Conservation (phyloP, 495 filamentous ascomycete genomes). For the Podospora pseudopauciseta region DNA sequence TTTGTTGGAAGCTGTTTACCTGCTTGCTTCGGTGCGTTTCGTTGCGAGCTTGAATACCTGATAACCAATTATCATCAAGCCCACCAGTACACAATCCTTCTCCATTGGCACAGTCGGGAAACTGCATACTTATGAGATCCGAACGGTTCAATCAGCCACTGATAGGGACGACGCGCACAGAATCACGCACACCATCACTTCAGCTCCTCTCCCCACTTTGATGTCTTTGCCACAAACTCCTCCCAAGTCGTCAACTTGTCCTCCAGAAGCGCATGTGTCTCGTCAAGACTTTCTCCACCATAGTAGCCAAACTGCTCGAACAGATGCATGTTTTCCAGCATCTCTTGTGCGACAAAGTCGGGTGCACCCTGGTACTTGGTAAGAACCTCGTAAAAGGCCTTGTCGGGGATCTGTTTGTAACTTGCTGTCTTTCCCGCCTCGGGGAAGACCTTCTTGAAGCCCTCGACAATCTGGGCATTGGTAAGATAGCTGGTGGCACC, state of each 20-base stretch:
- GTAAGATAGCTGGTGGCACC: conserved; percentile 53
- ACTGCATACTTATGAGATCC: too few species aligned
- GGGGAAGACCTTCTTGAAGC: conserved; percentile 47
- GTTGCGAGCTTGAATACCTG: too few species aligned
- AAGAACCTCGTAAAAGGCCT: conserved; percentile 43
- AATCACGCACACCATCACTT: neutral
- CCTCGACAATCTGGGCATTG: conserved; percentile 42
- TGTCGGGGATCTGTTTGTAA: conserved; percentile 42
- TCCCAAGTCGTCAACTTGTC: conserved; percentile 42
- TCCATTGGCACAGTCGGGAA: too few species aligned
- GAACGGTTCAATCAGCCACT: too few species aligned
- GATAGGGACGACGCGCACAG: too few species aligned
- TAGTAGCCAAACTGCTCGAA: conserved; percentile 52
- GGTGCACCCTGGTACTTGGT: conserved; percentile 38
- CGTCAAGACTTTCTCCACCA: conserved; percentile 39
- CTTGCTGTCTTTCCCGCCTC: conserved; percentile 47
- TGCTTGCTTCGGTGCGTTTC: too few species aligned
- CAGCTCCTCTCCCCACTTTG: neutral
- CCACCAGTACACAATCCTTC: too few species aligned
- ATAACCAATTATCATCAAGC: too few species aligned
- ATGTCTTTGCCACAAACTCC: conserved; percentile 30
- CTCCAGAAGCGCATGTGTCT: conserved; percentile 32
- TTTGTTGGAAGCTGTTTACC: too few species aligned
- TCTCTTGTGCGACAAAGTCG: conserved; percentile 42
- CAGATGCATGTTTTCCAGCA: conserved; percentile 54